phyloP scores from a whole-genome alignment of 768 basidiomycete genomes.

The Pisolithus microcarpus region DNA sequence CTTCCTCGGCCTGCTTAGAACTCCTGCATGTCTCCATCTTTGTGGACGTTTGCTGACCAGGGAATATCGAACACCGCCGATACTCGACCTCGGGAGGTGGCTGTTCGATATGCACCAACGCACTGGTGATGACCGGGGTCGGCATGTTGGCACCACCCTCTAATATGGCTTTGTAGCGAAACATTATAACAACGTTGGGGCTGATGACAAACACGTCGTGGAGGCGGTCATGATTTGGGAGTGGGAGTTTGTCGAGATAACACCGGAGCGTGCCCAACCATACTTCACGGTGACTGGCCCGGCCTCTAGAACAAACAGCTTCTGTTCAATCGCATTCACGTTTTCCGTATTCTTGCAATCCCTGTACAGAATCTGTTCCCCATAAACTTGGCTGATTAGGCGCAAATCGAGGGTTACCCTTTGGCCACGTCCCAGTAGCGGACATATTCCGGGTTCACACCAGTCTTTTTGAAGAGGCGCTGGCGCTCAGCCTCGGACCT shows the following conservation, averaged over 20 bases:
- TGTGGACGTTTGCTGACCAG: too few relatives aligned
- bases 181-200: constrained; percentile 27
- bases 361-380: constrained; percentile 19
- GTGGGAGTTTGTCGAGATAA: too few relatives aligned
- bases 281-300: constrained; percentile 19
- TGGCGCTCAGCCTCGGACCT: constrained; percentile 7
- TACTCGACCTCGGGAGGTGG: neutral
- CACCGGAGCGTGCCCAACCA: constrained; percentile 20
- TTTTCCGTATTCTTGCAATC: constrained; percentile 15
- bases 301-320: constrained; percentile 23
- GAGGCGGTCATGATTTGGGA: too few relatives aligned
- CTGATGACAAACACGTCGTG: constrained; percentile 31
- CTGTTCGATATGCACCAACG: neutral
- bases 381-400: constrained; percentile 7
- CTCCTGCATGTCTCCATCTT: neutral
- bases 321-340: constrained; percentile 24
- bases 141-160: too few relatives aligned
- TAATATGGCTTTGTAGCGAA: constrained; percentile 17
- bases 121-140: neutral
- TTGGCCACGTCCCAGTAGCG: constrained; percentile 7
- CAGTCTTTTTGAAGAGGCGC: constrained; percentile 2
- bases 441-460: constrained; percentile 4
- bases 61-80: too few relatives aligned
- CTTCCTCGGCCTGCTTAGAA: constrained; percentile 8
- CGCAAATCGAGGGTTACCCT: constrained; percentile 5